Conservation (phyloP, 331 rosid species). For the Pyracantha coccinea region DNA sequence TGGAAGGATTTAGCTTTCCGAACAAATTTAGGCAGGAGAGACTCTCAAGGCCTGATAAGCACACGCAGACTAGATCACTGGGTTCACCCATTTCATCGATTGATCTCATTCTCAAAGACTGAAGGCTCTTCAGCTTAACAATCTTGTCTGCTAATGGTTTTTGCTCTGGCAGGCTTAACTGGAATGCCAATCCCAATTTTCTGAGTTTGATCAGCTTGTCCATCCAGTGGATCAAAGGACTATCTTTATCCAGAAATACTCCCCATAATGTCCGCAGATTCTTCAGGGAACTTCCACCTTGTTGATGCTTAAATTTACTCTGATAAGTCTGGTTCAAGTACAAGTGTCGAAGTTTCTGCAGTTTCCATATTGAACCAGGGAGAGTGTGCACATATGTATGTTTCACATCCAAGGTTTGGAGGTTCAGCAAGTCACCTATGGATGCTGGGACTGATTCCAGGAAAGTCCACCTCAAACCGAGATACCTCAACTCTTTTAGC, state of each 20-base stretch:
- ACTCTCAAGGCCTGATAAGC: slow-evolving; percentile 6
- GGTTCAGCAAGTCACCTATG: slow-evolving; percentile 19
- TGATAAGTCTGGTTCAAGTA: slow-evolving; percentile 17
- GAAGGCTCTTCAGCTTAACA: slow-evolving; percentile 16
- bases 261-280: slow-evolving; percentile 25
- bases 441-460: slow-evolving; percentile 18
- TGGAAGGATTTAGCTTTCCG: slow-evolving; percentile 8
- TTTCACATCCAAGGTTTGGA: slow-evolving; percentile 26
- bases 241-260: slow-evolving; percentile 14
- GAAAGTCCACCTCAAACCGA: slow-evolving; percentile 36
- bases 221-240: slow-evolving; percentile 11
- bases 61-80: background rate
- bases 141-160: background rate
- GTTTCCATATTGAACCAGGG: slow-evolving; percentile 34
- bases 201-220: slow-evolving; percentile 19
- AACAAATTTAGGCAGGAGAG: slow-evolving; percentile 25
- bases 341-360: slow-evolving; percentile 21
- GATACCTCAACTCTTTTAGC: slow-evolving; percentile 15
- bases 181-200: slow-evolving; percentile 24
- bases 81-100: slow-evolving; percentile 10
- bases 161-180: background rate
- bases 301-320: slow-evolving; percentile 10
- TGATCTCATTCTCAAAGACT: slow-evolving; percentile 21
- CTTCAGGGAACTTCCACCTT: background rate
- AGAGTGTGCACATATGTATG: slow-evolving; percentile 14